phyloP scores from a whole-genome alignment of 306 rosid genomes.

The Mimosa bimucronata region DNA sequence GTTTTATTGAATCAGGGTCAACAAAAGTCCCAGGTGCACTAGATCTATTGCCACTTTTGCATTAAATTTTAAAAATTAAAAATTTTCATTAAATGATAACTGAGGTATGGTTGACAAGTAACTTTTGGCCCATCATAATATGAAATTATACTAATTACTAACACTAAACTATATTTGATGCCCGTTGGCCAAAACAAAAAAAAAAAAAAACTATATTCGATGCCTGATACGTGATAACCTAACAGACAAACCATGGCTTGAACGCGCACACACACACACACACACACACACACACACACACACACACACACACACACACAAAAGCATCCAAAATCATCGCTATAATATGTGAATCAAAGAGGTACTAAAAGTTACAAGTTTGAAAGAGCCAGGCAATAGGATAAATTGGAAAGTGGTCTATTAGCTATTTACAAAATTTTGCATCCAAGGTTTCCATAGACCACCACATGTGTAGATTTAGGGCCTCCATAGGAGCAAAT shows the following conservation, averaged over 20 bases:
- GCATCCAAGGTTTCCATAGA: background rate
- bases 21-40: too few relatives aligned
- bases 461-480: background rate
- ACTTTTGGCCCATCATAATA: background rate
- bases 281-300: background rate
- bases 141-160: background rate
- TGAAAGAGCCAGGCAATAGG: background rate
- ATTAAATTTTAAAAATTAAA: too few relatives aligned
- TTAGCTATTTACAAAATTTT: background rate
- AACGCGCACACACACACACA: background rate
- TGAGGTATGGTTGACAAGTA: background rate
- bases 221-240: background rate
- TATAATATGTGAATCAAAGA: background rate
- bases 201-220: too few relatives aligned
- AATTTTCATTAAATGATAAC: background rate
- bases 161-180: background rate
- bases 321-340: background rate
- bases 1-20: too few relatives aligned
- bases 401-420: background rate
- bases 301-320: background rate
- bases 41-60: too few relatives aligned
- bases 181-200: too few relatives aligned
- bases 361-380: too few relatives aligned
- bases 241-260: background rate
- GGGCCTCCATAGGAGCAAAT: background rate